phyloP scores from a whole-genome alignment of 139 green algal species.

The Auxenochlorella pyrenoidosa region DNA sequence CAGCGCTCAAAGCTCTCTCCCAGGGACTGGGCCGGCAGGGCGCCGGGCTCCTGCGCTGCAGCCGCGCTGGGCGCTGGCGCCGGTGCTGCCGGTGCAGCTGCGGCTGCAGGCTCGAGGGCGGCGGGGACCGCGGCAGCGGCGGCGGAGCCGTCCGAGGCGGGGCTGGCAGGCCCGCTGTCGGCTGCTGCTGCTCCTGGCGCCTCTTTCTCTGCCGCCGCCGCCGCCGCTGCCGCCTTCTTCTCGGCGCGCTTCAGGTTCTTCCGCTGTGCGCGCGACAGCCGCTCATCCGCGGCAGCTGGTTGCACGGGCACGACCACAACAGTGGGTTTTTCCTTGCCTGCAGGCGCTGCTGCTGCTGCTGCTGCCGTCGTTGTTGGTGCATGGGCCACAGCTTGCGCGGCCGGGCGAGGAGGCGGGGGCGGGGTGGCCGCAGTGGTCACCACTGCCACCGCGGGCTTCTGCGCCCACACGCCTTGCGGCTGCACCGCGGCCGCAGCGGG shows the following conservation, averaged over 20 bases:
- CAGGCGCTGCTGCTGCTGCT: background rate
- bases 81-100: background rate
- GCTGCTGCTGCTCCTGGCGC: background rate
- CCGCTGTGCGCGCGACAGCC: slow-evolving; percentile 71
- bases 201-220: background rate
- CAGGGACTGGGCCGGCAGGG: background rate
- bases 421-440: background rate
- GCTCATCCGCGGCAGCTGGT: slow-evolving; percentile 2
- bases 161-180: slow-evolving; percentile 8
- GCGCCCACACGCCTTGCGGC: slow-evolving; percentile 24
- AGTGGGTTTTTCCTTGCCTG: slow-evolving; percentile 1
- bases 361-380: background rate
- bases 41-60: background rate
- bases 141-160: background rate
- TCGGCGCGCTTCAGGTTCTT: slow-evolving; percentile 80
- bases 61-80: background rate
- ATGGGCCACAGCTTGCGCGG: background rate
- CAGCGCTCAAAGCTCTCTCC: slow-evolving; percentile 23
- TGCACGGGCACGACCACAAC: background rate
- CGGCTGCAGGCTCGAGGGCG: background rate
- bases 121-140: background rate
- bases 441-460: slow-evolving; percentile 9
- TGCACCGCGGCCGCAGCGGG: background rate
- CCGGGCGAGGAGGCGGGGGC: background rate
- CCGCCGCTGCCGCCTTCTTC: slow-evolving; percentile 52